phyloP scores from a whole-genome alignment of 176 grass and related monocot species.

The Guadua angustifolia region DNA sequence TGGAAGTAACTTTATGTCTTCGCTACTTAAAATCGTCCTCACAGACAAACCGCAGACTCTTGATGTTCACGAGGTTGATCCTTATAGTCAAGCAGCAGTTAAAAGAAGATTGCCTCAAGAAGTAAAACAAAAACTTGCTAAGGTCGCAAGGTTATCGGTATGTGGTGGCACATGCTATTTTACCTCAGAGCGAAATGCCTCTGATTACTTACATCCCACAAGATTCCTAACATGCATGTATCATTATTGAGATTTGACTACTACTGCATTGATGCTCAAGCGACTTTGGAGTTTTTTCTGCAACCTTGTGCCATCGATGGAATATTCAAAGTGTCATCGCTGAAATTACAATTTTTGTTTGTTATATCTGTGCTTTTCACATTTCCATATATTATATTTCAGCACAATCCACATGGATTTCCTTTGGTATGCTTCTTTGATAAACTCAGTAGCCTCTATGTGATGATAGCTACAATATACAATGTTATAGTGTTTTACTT shows the following conservation, averaged over 20 bases:
- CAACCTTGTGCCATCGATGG: neutral
- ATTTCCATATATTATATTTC: neutral
- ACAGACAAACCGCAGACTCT: constrained; percentile 64
- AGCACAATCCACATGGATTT: neutral
- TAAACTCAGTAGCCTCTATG: constrained; percentile 23
- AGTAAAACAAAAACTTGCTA: constrained; percentile 80
- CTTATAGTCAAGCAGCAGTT: constrained; percentile 55
- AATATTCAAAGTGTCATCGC: neutral
- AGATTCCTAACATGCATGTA: constrained; percentile 1
- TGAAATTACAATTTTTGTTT: constrained; percentile 4
- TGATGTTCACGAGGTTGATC: constrained; percentile 63
- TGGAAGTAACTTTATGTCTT: constrained; percentile 30
- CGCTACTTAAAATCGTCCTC: constrained; percentile 42
- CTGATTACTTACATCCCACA: neutral
- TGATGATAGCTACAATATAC: neutral
- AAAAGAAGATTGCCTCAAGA: constrained; percentile 84
- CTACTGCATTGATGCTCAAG: neutral
- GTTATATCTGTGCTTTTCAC: constrained; percentile 5
- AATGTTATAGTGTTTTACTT: neutral
- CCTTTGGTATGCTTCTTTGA: neutral
- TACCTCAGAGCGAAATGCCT: constrained; percentile 12
- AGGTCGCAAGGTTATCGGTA: constrained; percentile 87
- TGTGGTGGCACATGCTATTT: constrained; percentile 38
- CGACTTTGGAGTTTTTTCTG: neutral
- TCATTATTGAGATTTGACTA: constrained; percentile 14